phyloP scores from a whole-genome alignment of 1,284 basidiomycete species.

The Pyrrhoderma lamaoense region DNA sequence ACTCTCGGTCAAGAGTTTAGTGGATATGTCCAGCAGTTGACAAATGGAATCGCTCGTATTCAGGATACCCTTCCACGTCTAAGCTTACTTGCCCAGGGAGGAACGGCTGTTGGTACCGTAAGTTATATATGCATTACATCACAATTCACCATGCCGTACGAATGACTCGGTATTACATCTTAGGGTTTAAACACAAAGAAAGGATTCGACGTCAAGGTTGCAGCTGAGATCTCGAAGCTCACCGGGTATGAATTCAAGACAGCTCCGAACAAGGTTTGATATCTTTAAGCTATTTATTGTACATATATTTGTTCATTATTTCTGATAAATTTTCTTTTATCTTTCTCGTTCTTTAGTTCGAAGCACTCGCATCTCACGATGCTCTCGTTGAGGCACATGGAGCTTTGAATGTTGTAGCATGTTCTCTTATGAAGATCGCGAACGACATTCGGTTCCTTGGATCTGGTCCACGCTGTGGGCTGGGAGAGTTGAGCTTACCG shows the following conservation, averaged over 20 bases:
- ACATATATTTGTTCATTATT: slow-evolving; percentile 11
- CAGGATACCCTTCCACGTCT: slow-evolving; percentile 81
- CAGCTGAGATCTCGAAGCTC: slow-evolving; percentile 86
- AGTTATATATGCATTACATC: slow-evolving; percentile 26
- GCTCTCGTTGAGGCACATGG: slow-evolving; percentile 97
- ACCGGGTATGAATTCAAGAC: slow-evolving; percentile 91
- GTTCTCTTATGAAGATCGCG: slow-evolving; percentile 98
- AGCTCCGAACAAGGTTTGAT: slow-evolving; percentile 89
- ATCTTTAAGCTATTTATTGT: not conserved
- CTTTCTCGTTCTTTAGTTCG: slow-evolving; percentile 69
- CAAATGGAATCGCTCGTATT: slow-evolving; percentile 86
- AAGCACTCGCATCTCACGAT: slow-evolving; percentile 95
- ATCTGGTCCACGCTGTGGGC: slow-evolving; percentile 94
- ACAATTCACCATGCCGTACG: too few species aligned
- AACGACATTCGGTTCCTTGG: slow-evolving; percentile 99
- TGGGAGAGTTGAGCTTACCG: slow-evolving; percentile 90
- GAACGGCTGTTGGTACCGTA: slow-evolving; percentile 97
- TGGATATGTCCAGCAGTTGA: slow-evolving; percentile 94
- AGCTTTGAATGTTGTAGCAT: slow-evolving; percentile 91
- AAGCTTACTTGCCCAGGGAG: slow-evolving; percentile 92
- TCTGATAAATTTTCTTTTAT: too few species aligned
- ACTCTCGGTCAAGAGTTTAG: slow-evolving; percentile 99
- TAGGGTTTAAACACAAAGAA: slow-evolving; percentile 95
- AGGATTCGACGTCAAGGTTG: slow-evolving; percentile 95
- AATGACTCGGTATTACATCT: not conserved